Base-by-base conservation (phyloP, 192 early-diverging fungal genomes). In the Funneliformis geosporum region DNA sequence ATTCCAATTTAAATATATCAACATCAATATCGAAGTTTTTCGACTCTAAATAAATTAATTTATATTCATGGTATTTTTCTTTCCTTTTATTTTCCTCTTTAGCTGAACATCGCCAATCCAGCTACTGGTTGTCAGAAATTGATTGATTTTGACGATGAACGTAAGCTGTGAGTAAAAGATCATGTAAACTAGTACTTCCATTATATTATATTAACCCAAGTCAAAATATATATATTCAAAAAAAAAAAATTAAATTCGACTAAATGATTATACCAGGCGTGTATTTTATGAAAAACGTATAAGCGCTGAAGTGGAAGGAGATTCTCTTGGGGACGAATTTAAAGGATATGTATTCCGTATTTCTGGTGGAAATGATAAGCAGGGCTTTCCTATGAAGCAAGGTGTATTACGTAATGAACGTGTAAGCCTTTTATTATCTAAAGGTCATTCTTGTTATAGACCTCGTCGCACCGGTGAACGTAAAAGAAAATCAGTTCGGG, bases 301-400 rank as follows among this genome's bases (percentile, higher is more conserved):
- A 90, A 92, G 96, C 79, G 87, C 93, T 81, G 98, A 99, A 86
- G 97, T 99, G 79, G 87, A 93, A 80, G 98, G 92, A 82, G 98
- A 98, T 88, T 90, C 94, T 73, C 88, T 99, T 83, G 96, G 98
- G 81, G 98, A 98, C 83, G 98, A 99, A 88, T 99, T 96, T 95
- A 99, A 99, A 93, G 98, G 98, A 81, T 99, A 98, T 91, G 93
- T 98, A 83, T 97, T 99, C 93, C 96, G 95, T 83, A 97, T 99
- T 88, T 95, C 96, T 76, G 98, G 98, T 85, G 98, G 98, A 83
- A 98, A 99, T 93, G 98, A 99, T 91, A 99, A 99, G 93, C 95
- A 96, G 88, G 95, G 95, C 87, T 99, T 99, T 95, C 98, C 98
- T 81, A 99, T 99, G 98, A 99, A 98, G 93, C 98, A 99, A 91